Base-by-base conservation (phyloP, 345 rosid genomes). In the Capsella bursapastoris region DNA sequence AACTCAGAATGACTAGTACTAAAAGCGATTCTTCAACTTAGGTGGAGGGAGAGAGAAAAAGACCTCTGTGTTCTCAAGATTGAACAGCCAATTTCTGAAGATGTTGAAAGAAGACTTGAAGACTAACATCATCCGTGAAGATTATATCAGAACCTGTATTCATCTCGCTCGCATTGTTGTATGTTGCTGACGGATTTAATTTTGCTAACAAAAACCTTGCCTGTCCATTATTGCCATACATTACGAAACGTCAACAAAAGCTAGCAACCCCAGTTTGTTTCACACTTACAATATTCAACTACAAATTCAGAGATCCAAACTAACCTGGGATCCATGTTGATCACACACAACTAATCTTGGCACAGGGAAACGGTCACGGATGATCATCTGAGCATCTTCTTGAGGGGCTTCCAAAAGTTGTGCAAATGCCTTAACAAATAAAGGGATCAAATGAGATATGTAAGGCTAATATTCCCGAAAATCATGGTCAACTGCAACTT, bases 251-350 rank as follows among this genome's bases (percentile, higher is more conserved):
- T 66, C 60, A 28, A 28, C 27, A 66, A 50, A 32, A 47, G 11
- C 31, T 66, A 72, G 50, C 37, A 58, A 35, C 57, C 11, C 3
- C 27, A 44, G 27, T 27, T 22, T 22, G n/a, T 70, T 28, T 22
- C 7, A 32, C 9, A 50, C n/a, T 13, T 9, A 4, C 8, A 62
- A 6, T 4, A 7, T 2, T 47, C 32, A 56, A 37, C 66, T 57
- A 37, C 53, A 38, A 32, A 25, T 35, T 29, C 28, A 52, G 44
- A 69, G 64, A 69, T 51, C 29, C 40, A 49, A 57, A 80, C 86
- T 40, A 58, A 90, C 99, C 98, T 95, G 99, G 44, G 99, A 95
- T 75, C 98, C 99, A 83, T 95, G 99, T 83, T 95, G 99, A 81
- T 95, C 98, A 70, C 99, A 95, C 2, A 95, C 87, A 43, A 95